A percentile compares a stretch with the other conserved stretches of the same genome.
phyloP scores from a whole-genome alignment of 2,329 filamentous ascomycete species.

The Xenosphaeropsis pyriputrescens region DNA sequence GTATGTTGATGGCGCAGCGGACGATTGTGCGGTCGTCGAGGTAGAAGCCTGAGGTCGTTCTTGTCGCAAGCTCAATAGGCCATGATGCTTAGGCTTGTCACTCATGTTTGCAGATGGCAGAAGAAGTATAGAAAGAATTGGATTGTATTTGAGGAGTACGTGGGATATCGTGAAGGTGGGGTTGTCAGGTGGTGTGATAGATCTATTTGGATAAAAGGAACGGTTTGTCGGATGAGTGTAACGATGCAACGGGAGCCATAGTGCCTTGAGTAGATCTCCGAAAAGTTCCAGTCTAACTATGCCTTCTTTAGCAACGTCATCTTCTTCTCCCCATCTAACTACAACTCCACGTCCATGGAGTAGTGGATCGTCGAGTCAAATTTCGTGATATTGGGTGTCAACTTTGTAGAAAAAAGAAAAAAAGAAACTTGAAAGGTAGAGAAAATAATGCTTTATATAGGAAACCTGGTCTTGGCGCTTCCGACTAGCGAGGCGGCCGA shows the following conservation, averaged over 20 bases:
- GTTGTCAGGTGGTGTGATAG: conserved; percentile 1
- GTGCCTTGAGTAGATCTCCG: conserved; percentile 11
- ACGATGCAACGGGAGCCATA: conserved; percentile 18
- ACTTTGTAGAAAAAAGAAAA: conserved; percentile 34
- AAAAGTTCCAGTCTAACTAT: conserved; percentile 15
- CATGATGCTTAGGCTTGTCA: too few species aligned
- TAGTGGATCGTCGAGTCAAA: conserved; percentile 39
- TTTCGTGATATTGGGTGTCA: conserved; percentile 37
- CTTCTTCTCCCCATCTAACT: conserved; percentile 30
- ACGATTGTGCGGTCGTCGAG: conserved; percentile 4
- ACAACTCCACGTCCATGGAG: conserved; percentile 41
- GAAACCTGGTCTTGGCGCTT: conserved; percentile 6
- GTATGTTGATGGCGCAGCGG: conserved; percentile 10
- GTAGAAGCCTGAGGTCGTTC: too few species aligned
- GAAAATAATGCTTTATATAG: conserved; percentile 3
- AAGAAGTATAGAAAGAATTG: too few species aligned
- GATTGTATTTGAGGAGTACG: too few species aligned
- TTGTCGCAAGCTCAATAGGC: too few species aligned
- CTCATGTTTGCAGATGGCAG: too few species aligned
- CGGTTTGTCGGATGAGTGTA: conserved; percentile 7
- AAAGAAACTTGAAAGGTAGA: conserved; percentile 14
- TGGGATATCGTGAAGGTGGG: too few species aligned
- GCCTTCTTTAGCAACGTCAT: conserved; percentile 20
- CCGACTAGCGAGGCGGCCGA: background rate
- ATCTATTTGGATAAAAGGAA: background rate